Evolutionary conservation across 1,284 basidiomycete species (phyloP), one percentile per base, ranked within the genome.

Genomic region (Ceratobasidium sp.): DNA sequence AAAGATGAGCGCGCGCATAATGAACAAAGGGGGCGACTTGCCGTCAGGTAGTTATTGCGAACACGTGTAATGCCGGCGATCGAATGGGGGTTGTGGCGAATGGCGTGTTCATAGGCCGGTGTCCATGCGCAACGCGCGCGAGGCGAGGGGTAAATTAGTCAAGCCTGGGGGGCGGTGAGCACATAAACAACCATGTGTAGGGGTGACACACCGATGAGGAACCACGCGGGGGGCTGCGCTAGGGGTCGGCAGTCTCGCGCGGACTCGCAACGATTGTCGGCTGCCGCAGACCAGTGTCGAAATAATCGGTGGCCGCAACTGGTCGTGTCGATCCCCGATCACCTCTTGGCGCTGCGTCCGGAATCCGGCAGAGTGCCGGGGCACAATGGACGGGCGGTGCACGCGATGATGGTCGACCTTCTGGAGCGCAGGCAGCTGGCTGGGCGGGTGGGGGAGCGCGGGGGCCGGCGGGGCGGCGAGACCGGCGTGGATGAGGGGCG

Each of bases 71-170:
- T 93, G 49, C 94, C 95, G 80, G 92, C 88, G 77, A 97, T 87
- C 80, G 94, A 96, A 84, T 91, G 90, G 80, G 95, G 92, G 82
- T 97, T 98, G 86, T 97, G 95, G 84, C 94, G 91, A 79, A 98
- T 88, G 1, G 95, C 96, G 81, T 94, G 91, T 85, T 95, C 95
- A 85, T 97, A 98, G 74, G 95, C 95, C 46, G 89, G 25, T 29
- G 25, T 29, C 25, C 25, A 29, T 29, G 25, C 25, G 25, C 25
- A 29, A 29, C 25, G 25, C 25, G 25, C 25, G 25, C 25, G 25
- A 29, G 25, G 25, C 25, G 25, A 29, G 25, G 25, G 25, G 25
- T 29, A 29, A 29, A 29, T 29, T 29, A 29, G 25, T 29, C 90
- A 79, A 95, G 87, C 49, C 95, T 95, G 84, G 25, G 25, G 25